Evolutionary conservation across 2,329 filamentous ascomycete species (phyloP), one percentile per base, ranked within the genome.

Genomic region (Aspergillus sp.): DNA sequence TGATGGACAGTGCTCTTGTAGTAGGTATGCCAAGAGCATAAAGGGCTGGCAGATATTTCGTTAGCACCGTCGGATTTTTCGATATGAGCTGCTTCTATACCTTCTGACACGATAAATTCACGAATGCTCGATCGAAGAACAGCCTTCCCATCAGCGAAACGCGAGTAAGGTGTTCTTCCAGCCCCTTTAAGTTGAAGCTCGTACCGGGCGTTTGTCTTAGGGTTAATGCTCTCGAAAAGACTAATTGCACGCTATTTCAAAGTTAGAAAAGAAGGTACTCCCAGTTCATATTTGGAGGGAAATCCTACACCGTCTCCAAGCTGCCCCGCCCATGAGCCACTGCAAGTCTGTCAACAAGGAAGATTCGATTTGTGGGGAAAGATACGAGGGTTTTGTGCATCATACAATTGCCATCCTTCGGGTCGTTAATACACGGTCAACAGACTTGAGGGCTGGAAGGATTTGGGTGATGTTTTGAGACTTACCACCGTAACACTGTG

Each of bases 131-230:
- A 95, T 48, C 93, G 76, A 40, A 98, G 72, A 3, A 98, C 93
- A 1, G 93, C 93, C 63, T 93, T 91, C 28, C 93, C 93, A 64
- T 98, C 93, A 26, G 93, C 93, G 55, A 98, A 98, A 4, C 93
- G 85, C 33, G 88, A 95, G 70, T 98, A 98, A 0, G 93, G 93
- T 4, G 93, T 98, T 58, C 85, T 73, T 5, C 93, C 93, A 11
- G 93, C 93, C 26, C 93, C 93, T 66, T 98, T 98, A 48, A 98
- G 75, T 67, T 97, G 93, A 35, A 97, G 65, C 67, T 98, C 93
- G 62, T 95, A 96, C 27, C 88, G 79, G 31, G 71, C 75, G n/a
- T 79, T 78, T 0, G 86, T 86, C 2, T 65, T 60, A 1, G 86
- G 82, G 60, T 91, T 94, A 5, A 82, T 91, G 26, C 83, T 81